Evolutionary conservation across 352 stramenopile genomes (phyloP).

Genomic region (Globisporangium nunn): DNA sequence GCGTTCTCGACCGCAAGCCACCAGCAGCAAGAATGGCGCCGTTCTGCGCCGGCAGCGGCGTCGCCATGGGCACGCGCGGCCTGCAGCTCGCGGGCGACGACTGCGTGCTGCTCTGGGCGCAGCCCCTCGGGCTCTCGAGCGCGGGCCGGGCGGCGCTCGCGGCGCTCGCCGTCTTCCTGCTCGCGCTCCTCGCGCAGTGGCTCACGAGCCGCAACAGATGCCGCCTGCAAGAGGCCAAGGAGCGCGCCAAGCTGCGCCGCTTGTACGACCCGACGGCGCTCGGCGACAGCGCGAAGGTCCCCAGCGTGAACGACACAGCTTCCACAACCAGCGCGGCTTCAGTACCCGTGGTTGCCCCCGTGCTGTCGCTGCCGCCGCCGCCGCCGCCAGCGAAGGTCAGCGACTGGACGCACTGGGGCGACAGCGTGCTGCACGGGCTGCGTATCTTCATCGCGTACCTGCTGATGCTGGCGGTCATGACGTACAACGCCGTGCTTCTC

Average conservation of each 20-base stretch:
- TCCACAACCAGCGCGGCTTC: slow-evolving; percentile 9
- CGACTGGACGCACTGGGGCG: slow-evolving; percentile 46
- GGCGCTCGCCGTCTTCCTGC: slow-evolving; percentile 38
- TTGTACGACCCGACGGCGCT: slow-evolving; percentile 24
- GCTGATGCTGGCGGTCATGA: slow-evolving; percentile 79
- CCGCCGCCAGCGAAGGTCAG: slow-evolving; percentile 21
- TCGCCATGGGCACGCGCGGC: slow-evolving; percentile 53
- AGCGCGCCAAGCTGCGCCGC: slow-evolving; percentile 17
- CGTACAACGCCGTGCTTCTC: slow-evolving; percentile 63
- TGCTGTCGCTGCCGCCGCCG: slow-evolving; percentile 3
- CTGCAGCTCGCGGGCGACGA: slow-evolving; percentile 50
- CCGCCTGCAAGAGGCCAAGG: slow-evolving; percentile 40
- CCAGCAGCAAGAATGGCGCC: slow-evolving; percentile 13
- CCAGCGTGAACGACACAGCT: slow-evolving; percentile 6
- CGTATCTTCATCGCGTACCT: slow-evolving; percentile 71
- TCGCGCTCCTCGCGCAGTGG: slow-evolving; percentile 55
- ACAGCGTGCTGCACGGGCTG: slow-evolving; percentile 54
- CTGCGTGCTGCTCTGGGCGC: slow-evolving; percentile 63
- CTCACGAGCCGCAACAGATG: slow-evolving; percentile 35
- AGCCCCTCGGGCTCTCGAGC: slow-evolving; percentile 50
- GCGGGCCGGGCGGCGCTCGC: slow-evolving; percentile 25
- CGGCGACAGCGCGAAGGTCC: not conserved
- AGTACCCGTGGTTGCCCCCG: slow-evolving; percentile 11
- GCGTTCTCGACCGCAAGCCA: not conserved
- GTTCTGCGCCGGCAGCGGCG: slow-evolving; percentile 59